Evolutionary conservation across 73 alveolate species (phyloP).

Genomic region (Tetrahymena elliotti): DNA sequence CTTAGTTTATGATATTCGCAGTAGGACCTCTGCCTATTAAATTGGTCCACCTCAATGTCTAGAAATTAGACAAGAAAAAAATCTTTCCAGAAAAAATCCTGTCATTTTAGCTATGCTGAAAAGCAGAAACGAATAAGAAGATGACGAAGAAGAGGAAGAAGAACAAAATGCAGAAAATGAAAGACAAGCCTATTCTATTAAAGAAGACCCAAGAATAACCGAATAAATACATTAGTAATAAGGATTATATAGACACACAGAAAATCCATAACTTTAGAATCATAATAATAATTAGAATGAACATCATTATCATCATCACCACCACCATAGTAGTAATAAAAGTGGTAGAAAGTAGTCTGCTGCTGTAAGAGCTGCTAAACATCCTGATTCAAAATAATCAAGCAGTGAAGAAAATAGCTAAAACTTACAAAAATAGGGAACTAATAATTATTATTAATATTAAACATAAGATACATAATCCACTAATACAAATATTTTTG

Average conservation of each 20-base stretch:
- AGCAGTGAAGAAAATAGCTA: neutral
- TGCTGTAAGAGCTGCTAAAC: neutral
- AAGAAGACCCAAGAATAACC: neutral
- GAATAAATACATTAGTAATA: neutral
- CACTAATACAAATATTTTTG: neutral
- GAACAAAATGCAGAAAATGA: neutral
- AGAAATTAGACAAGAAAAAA: neutral
- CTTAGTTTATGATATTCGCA: neutral
- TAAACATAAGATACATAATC: neutral
- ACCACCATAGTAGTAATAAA: neutral
- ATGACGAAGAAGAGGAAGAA: neutral
- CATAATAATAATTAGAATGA: neutral
- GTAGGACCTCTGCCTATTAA: neutral
- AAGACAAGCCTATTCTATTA: neutral
- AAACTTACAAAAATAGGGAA: neutral
- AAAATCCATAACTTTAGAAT: neutral
- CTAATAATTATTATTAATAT: too few relatives aligned
- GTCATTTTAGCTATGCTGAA: neutral
- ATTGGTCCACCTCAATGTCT: neutral
- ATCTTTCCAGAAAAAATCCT: neutral
- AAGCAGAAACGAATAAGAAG: neutral
- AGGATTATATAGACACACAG: neutral
- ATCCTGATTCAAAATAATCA: neutral
- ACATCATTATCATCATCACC: neutral
- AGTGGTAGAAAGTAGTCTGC: neutral